Evolutionary conservation across 257 asterid species (phyloP), one percentile per base, ranked within the genome.

Genomic region (Forsythia viridissima): DNA sequence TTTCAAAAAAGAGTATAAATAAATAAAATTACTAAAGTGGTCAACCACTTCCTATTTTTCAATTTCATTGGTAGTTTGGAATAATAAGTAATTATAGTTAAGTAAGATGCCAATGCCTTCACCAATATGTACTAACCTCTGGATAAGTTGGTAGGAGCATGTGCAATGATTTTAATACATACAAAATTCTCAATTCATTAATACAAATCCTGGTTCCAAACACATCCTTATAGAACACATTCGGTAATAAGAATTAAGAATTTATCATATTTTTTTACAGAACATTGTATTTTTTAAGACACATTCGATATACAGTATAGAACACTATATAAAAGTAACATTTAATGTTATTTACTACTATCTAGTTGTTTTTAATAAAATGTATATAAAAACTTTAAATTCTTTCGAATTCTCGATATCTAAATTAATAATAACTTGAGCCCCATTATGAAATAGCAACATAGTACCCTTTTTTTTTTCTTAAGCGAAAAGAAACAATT

Each of bases 91-190:
- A 66, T 57, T 70, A 46, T 68, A 3, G 34, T 18, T 57, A 57
- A 57, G 69, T 61, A 63, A 63, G 39, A 63, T 63, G 40, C 70
- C 39, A 16, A 63, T 63, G 40, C 70, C 39, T 9, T 24, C 70
- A 63, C 39, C 70, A 63, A 63, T 11, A 12, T 7, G 40, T 30
- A 30, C 18, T n/a, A 6, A 57, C 4, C 66, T 30, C 15, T 15
- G 34, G 63, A 37, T 39, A 6, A 82, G 85, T 78, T 63, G 87
- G 84, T 73, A 74, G 30, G 52, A 63, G 88, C 90, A 87, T 84
- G 87, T 87, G 90, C 82, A 41, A 13, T 24, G 73, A 70, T 81
- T 70, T 57, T 63, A 30, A 30, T 63, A 63, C 40, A 10, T 63
- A 63, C 3, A 63, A 40, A 24, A 24, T 24, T 24, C 15, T 63